A percentile compares a stretch with the other conserved stretches of the same genome.
phyloP scores from a whole-genome alignment of 768 basidiomycete species.

The Lentinus tigrinus region DNA sequence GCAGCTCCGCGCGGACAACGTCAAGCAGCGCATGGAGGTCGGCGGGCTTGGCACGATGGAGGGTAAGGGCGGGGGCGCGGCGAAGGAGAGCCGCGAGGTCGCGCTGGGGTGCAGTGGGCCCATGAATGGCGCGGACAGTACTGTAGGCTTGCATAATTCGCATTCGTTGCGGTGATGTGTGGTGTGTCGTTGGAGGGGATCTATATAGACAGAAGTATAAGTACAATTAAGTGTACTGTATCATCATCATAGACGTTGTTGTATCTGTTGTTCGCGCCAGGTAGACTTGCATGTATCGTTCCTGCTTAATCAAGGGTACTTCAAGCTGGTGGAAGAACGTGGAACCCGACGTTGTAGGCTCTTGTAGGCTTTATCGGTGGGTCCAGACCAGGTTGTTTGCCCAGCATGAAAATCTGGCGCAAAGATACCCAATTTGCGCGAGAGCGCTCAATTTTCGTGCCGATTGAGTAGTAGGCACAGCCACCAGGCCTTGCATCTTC shows the following conservation, averaged over 20 bases:
- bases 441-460: too few species aligned
- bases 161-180: conserved; percentile 6
- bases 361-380: too few species aligned
- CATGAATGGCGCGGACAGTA: conserved; percentile 68
- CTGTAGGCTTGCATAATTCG: conserved; percentile 74
- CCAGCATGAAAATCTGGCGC: too few species aligned
- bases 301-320: too few species aligned
- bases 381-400: too few species aligned
- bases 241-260: not conserved
- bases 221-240: not conserved
- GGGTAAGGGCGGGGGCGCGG: conserved; percentile 13
- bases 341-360: too few species aligned
- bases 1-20: conserved; percentile 76
- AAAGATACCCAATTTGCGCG: too few species aligned
- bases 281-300: too few species aligned
- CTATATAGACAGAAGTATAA: not conserved
- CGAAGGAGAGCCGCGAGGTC: conserved; percentile 19
- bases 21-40: conserved; percentile 42
- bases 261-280: not conserved
- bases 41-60: conserved; percentile 32
- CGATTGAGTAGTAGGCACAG: too few species aligned
- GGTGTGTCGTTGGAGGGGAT: not conserved
- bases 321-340: too few species aligned
- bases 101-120: conserved; percentile 39
- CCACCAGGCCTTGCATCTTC: too few species aligned